Percentiles rank a stretch among this genome's conserved stretches.
Evolutionary conservation across 441 rosid species (phyloP).

Genomic region (Erodium texanum): DNA sequence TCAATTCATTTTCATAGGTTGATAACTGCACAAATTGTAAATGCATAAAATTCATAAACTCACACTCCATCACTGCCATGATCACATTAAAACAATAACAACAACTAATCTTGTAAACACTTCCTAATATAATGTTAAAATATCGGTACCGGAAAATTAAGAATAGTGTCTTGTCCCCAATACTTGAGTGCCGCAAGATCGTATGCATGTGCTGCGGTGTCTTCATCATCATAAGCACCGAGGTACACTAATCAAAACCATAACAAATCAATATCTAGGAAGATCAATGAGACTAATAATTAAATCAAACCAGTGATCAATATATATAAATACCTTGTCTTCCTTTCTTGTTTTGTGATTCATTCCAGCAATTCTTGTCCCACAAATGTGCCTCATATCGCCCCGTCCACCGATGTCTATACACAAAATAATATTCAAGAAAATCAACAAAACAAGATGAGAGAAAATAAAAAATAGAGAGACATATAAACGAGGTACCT

Average conservation of each 20-base stretch:
- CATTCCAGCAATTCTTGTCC: slow-evolving; percentile 66
- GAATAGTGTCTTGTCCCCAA: slow-evolving; percentile 55
- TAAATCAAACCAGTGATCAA: too few relatives aligned
- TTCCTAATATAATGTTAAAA: too few relatives aligned
- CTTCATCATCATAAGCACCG: slow-evolving; percentile 66
- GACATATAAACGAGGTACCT: too few relatives aligned
- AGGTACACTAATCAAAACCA: slow-evolving; percentile 42
- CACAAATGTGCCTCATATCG: slow-evolving; percentile 64
- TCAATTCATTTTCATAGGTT: slow-evolving; percentile 17
- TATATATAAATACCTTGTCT: slow-evolving; percentile 34
- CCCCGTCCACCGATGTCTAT: slow-evolving; percentile 60
- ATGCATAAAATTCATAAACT: background rate
- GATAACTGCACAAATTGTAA: slow-evolving; percentile 14
- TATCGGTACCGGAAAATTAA: slow-evolving; percentile 57
- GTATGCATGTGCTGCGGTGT: slow-evolving; percentile 62
- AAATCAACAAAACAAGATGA: background rate
- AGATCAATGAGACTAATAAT: too few relatives aligned
- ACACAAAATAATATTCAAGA: too few relatives aligned
- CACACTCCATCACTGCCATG: too few relatives aligned
- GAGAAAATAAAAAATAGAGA: too few relatives aligned
- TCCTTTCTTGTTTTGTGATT: slow-evolving; percentile 63
- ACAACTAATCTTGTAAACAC: too few relatives aligned
- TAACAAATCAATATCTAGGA: background rate
- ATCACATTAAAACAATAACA: too few relatives aligned
- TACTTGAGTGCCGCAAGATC: slow-evolving; percentile 55